Evolutionary conservation across 352 stramenopile genomes (phyloP).

Genomic region (Phytopythium sindhum): DNA sequence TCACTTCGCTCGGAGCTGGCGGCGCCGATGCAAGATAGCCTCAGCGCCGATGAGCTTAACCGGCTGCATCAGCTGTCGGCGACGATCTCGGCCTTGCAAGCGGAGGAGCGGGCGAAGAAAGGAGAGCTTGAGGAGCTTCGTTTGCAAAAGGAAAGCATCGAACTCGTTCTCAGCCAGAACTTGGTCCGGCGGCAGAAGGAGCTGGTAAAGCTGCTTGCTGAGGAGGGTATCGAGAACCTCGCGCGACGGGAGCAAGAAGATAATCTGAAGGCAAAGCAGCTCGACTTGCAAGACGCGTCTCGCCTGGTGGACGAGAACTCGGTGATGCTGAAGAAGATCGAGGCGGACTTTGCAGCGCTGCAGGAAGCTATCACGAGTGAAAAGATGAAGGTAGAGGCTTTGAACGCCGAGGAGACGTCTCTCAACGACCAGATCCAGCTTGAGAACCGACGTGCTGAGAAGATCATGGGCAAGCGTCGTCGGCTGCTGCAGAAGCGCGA

Average conservation of each 20-base stretch:
- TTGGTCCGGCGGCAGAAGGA: conserved; percentile 85
- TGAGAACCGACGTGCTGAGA: conserved; percentile 75
- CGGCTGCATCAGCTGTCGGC: conserved; percentile 56
- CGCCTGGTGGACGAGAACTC: conserved; percentile 65
- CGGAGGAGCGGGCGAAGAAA: conserved; percentile 84
- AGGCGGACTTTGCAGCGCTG: conserved; percentile 49
- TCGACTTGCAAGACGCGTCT: conserved; percentile 86
- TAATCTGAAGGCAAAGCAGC: conserved; percentile 83
- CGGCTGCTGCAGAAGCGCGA: conserved; percentile 90
- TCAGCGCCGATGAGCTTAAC: conserved; percentile 51
- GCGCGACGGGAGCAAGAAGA: conserved; percentile 61
- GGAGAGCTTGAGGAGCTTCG: conserved; percentile 86
- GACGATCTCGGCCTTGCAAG: conserved; percentile 75
- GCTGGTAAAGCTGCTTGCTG: conserved; percentile 49
- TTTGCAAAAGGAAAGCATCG: conserved; percentile 82
- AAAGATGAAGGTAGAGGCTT: conserved; percentile 35
- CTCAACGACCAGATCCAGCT: conserved; percentile 85
- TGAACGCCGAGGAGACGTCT: conserved; percentile 55
- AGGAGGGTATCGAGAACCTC: conserved; percentile 58
- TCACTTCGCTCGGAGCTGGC: conserved; percentile 57
- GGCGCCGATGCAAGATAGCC: conserved; percentile 72
- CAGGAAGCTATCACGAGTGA: conserved; percentile 54
- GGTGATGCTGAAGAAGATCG: conserved; percentile 51
- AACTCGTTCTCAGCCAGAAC: conserved; percentile 92
- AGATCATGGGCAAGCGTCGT: conserved; percentile 74